Conservation (phyloP, 1,284 basidiomycete genomes). For the Agaricales sp. region DNA sequence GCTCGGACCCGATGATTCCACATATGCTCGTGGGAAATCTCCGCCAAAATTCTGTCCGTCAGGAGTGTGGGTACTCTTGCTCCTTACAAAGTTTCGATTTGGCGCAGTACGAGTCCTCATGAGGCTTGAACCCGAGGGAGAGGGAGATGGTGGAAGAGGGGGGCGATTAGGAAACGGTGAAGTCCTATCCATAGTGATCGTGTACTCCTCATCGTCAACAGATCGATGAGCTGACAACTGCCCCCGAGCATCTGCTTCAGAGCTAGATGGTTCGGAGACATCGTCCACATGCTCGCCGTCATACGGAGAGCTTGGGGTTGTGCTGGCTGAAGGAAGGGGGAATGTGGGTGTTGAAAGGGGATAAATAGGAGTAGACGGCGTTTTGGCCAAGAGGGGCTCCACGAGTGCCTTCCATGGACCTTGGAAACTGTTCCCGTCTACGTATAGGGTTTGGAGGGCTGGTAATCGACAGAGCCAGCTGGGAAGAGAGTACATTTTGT, state of each 20-base stretch:
- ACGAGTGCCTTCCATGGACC: conserved; percentile 86
- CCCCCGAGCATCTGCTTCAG: conserved; percentile 17
- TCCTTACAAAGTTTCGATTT: conserved; percentile 41
- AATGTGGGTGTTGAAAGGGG: conserved; percentile 57
- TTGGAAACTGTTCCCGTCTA: conserved; percentile 92
- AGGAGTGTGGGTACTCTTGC: conserved; percentile 17
- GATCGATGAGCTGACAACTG: conserved; percentile 14
- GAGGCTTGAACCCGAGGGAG: conserved; percentile 31
- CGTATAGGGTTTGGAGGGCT: conserved; percentile 75
- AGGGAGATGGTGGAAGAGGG: conserved; percentile 23
- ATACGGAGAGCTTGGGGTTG: conserved; percentile 19
- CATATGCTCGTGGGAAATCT: conserved; percentile 12
- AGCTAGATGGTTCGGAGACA: conserved; percentile 34
- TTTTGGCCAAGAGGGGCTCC: conserved; percentile 64
- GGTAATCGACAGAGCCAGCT: conserved; percentile 86
- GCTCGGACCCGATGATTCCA: neutral
- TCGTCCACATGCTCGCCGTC: conserved; percentile 45
- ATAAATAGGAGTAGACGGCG: conserved; percentile 49
- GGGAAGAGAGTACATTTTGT: conserved; percentile 84
- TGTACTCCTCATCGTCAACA: conserved; percentile 56
- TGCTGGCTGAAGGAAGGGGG: conserved; percentile 36
- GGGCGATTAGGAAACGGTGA: conserved; percentile 40
- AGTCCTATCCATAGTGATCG: conserved; percentile 47
- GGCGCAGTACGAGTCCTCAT: conserved; percentile 63
- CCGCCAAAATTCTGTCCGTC: conserved; percentile 13